Evolutionary conservation across 805 yeast genomes (phyloP), one percentile per base, ranked within the genome.

Genomic region (Pichia cabralensis): DNA sequence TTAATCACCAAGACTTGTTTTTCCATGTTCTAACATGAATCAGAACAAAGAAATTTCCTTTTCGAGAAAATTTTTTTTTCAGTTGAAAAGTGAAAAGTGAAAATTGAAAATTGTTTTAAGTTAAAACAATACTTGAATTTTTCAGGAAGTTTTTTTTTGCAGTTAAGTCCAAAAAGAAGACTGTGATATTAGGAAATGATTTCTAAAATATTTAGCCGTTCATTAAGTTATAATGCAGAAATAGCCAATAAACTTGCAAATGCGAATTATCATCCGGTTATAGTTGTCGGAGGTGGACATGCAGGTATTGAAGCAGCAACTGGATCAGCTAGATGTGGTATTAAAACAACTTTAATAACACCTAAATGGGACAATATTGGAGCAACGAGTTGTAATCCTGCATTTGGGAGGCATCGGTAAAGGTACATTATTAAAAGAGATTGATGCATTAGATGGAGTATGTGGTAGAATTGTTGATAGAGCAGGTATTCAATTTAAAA

Each of bases 221-320:
- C 31, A 3, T 17, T 42, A 22, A 42, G 40, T 31, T 37, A 36
- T 13, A 27, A 39, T 21, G 21, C 38, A 4, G 46, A 42, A 12
- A 36, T 42, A 27, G 34, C 41, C 1, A 14, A 12, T 7, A 31
- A 22, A 20, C 22, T 42, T 15, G 15, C 31, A 3, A 17, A n/a
- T 3, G 20, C 31, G 8, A 9, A 30, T 13, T 30, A 33, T 22
- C 38, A 39, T 28, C 89, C 86, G 0, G 96, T 86, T 1, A 69
- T 89, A 2, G 89, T 92, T 5, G 74, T 92, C 15, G 99, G 99
- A 5, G 99, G 94, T 10, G 99, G 99, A 0, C 99, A 92, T 62
- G 98, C 98, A 23, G 99, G 99, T 10, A 79, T 95, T 46, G 99
- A 92, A 57, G 98, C 99, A 0, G 92, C 95, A 3, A 68, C 96